Base-by-base conservation (phyloP, 345 rosid species). In the Corchorus capsularis region DNA sequence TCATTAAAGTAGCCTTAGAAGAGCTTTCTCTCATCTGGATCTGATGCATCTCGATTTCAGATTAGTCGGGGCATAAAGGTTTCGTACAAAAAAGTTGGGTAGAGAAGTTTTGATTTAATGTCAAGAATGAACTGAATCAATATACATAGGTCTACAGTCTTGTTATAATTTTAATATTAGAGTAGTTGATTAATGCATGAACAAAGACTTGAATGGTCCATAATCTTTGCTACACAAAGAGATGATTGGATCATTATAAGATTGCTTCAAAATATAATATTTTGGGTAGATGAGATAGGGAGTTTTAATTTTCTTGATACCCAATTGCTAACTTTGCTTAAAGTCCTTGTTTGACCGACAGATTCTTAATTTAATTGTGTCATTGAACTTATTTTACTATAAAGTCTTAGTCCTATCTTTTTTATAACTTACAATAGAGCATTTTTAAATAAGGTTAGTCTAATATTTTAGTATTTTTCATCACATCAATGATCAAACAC, bases 391-490 rank as follows among this genome's bases (percentile, higher is more conserved):
- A 67, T 49, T 73, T 66, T 57, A 47, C 0, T 57, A 0, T 27
- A 54, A 68, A 69, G 63, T 73, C 76, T 57, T 34, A 49, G 12
- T 78, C 77, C 12, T 27, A 47, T 63, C 6, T 20, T 37, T 72
- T 74, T 27, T 65, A 75, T 16, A 15, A 76, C 4, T 2, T 34
- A 7, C 60, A 45, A 6, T 49, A 70, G 1, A 43, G 74, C 53
- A 45, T 78, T 69, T 71, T 71, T 68, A 55, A 82, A 37, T 67
- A n/a, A 52, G 78, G 82, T 87, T 27, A 82, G 45, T 61, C n/a
- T 73, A 32, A 9, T 22, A 39, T 13, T 34, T 32, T 32, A 32
- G 13, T 50, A 19, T 49, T 63, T 10, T n/a, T 52, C 79, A 41
- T 78, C 54, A 19, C 17, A 43, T 16, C 56, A 78, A 52, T 53